Conservation (phyloP, 106 monocot genomes). For the Allium sativum region DNA sequence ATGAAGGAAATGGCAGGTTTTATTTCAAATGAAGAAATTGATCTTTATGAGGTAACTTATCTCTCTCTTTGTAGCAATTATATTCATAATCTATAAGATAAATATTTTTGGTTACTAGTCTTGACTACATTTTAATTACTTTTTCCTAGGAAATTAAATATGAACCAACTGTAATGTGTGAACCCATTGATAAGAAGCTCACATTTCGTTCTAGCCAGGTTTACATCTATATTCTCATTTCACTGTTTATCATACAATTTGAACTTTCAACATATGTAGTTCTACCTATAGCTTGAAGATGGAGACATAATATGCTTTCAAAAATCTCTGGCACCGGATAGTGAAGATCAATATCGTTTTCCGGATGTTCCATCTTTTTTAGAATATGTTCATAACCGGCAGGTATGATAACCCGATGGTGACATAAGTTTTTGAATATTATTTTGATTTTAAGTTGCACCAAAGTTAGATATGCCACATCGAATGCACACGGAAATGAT, state of each 20-base stretch:
- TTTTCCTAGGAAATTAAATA: slow-evolving; percentile 86
- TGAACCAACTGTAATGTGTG: slow-evolving; percentile 97
- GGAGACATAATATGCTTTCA: slow-evolving; percentile 96
- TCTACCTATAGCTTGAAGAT: slow-evolving; percentile 76
- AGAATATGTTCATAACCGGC: slow-evolving; percentile 92
- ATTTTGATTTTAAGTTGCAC: too few species aligned
- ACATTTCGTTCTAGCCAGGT: slow-evolving; percentile 58
- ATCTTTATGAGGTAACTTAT: slow-evolving; percentile 76
- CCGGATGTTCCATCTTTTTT: slow-evolving; percentile 88
- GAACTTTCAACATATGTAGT: not conserved
- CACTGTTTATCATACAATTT: not conserved
- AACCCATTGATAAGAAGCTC: slow-evolving; percentile 76
- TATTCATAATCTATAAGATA: too few species aligned
- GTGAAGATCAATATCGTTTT: slow-evolving; percentile 49
- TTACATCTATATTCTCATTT: not conserved
- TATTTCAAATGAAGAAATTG: slow-evolving; percentile 71
- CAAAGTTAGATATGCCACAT: too few species aligned
- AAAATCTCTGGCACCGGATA: slow-evolving; percentile 48
- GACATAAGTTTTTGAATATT: too few species aligned
- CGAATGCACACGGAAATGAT: too few species aligned
- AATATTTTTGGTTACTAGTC: not conserved
- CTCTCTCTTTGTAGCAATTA: too few species aligned
- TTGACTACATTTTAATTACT: slow-evolving; percentile 1
- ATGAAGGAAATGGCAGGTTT: slow-evolving; percentile 91
- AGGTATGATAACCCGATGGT: slow-evolving; percentile 29